Base-by-base conservation (phyloP, 768 basidiomycete species). In the Macrolepiota dolichaula region DNA sequence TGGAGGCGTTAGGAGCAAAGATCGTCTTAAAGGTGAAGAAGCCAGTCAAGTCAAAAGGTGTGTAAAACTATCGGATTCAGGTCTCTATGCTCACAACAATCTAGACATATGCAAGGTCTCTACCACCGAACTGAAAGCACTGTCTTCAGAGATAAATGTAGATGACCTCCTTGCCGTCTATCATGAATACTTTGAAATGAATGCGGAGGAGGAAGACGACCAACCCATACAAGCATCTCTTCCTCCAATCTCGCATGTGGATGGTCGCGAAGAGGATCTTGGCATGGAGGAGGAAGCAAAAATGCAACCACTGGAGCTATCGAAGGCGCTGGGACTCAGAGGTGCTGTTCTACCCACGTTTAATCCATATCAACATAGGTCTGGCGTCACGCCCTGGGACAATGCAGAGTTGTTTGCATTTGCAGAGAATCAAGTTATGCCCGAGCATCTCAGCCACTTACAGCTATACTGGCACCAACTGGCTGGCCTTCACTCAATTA, bases 401-500 rank as follows among this genome's bases (percentile, higher is more conserved):
- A n/a, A n/a, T n/a, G n/a, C n/a, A n/a, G n/a, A n/a, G n/a, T 40
- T 17, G 13, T 40, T 40, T 5, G 13, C 12, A 17, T 40, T 40
- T 13, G 11, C 38, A 17, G 13, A 12, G n/a, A 17, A 40, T 17
- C 38, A 40, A 17, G 38, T 40, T 17, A 40, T 40, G 38, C 38
- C 38, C n/a, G 38, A 12, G 6, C 6, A 40, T 40, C 38, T 40
- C 38, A n/a, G n/a, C n/a, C n/a, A n/a, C n/a, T n/a, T n/a, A n/a
- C n/a, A 36, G 12, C 19, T 47, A 32, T 46, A 57, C 11, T 57
- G 44, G 56, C 56, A 47, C 46, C 44, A 57, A 29, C 22, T 49
- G 0, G 65, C 64, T 22, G 72, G 69, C 0, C 57, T 63, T 25
- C 64, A 65, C 24, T 50, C 60, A 25, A 66, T 63, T 19, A 10